Conservation (phyloP, 768 basidiomycete genomes). For the Rhodotorula sphaerocarpa region DNA sequence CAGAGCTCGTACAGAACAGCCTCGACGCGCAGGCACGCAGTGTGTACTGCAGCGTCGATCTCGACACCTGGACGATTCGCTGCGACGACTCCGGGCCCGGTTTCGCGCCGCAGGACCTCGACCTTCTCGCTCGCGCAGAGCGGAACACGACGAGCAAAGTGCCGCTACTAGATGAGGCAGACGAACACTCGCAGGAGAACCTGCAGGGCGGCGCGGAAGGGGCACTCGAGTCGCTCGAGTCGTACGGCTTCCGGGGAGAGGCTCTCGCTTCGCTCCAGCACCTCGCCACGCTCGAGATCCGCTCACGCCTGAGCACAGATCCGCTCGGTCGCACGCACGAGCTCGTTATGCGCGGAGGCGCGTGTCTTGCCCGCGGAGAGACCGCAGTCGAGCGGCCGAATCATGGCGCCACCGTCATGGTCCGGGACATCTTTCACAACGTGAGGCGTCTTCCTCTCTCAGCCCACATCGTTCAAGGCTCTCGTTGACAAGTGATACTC, state of each 20-base stretch:
- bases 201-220: no score
- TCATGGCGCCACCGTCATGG: slow-evolving; percentile 55
- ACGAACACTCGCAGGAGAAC: no score
- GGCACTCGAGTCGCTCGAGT: no score
- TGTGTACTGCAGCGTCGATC: slow-evolving; percentile 65
- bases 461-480: fast-evolving
- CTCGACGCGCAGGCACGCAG: slow-evolving; percentile 67
- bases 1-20: slow-evolving; percentile 81
- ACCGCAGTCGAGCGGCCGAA: neutral
- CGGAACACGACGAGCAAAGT: slow-evolving; percentile 52
- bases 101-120: slow-evolving; percentile 49
- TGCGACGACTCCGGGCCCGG: slow-evolving; percentile 79
- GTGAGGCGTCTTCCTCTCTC: neutral
- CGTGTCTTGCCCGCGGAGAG: slow-evolving; percentile 1
- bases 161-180: fast-evolving
- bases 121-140: slow-evolving; percentile 51
- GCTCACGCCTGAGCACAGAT: slow-evolving; percentile 54
- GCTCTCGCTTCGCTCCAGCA: slow-evolving; percentile 78
- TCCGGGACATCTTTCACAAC: slow-evolving; percentile 85
- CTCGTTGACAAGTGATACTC: fast-evolving
- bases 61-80: slow-evolving; percentile 71
- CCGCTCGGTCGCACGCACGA: slow-evolving; percentile 54
- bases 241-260: slow-evolving; percentile 28
- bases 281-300: slow-evolving; percentile 70
- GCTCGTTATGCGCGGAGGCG: slow-evolving; percentile 50